Evolutionary conservation across 495 filamentous ascomycete species (phyloP).

Genomic region (Chaetomium fimeti): DNA sequence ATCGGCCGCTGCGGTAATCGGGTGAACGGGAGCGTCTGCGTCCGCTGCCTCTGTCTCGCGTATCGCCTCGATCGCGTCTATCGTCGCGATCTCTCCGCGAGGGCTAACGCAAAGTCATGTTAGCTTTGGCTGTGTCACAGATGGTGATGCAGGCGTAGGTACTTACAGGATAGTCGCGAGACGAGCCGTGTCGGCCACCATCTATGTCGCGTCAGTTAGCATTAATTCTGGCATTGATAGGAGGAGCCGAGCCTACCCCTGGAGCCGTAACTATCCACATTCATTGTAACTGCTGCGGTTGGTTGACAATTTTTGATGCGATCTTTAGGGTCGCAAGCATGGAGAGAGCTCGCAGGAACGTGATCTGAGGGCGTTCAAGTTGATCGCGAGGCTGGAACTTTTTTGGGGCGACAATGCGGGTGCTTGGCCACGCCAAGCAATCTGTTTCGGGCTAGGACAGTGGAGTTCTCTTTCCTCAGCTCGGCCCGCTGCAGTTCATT

Average conservation of each 20-base stretch:
- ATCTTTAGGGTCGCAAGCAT: constrained; percentile 13
- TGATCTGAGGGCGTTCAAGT: constrained; percentile 14
- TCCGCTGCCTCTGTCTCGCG: constrained; percentile 53
- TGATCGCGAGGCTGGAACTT: constrained; percentile 44
- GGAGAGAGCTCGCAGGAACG: constrained; percentile 2
- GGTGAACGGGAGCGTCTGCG: constrained; percentile 74
- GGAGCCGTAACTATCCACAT: constrained; percentile 81
- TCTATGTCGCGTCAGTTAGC: constrained; percentile 45
- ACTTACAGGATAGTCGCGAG: constrained; percentile 71
- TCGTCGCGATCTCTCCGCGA: constrained; percentile 53
- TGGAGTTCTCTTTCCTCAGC: neutral
- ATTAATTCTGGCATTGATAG: constrained; percentile 24
- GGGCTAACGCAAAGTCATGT: constrained; percentile 19
- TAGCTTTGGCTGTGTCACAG: neutral
- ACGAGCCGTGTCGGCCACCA: constrained; percentile 62
- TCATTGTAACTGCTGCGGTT: constrained; percentile 59
- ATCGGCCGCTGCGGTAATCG: constrained; percentile 56
- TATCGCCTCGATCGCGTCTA: constrained; percentile 42
- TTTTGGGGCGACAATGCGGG: constrained; percentile 28
- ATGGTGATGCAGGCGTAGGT: neutral
- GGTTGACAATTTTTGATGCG: constrained; percentile 20
- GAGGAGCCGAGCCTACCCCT: constrained; percentile 57
- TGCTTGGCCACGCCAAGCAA: constrained; percentile 24
- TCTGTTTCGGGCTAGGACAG: constrained; percentile 25
- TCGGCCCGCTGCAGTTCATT: neutral